phyloP scores from a whole-genome alignment of 345 rosid genomes.

The Ceriops zippeliana region DNA sequence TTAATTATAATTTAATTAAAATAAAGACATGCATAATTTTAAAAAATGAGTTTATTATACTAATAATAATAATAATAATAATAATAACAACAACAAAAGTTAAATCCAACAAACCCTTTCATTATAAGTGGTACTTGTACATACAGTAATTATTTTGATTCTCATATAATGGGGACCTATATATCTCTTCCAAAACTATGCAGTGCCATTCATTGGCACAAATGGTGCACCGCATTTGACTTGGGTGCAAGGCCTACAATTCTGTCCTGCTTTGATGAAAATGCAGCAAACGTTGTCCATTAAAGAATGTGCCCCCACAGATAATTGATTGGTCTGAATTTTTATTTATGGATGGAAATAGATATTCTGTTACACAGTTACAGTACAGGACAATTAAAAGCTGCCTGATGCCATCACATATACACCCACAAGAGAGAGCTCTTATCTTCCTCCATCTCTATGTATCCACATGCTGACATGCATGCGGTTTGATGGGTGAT shows the following conservation, averaged over 20 bases:
- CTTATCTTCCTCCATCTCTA: neutral
- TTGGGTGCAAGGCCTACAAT: conserved; percentile 3
- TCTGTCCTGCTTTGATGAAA: conserved; percentile 10
- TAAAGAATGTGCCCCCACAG: conserved; percentile 19
- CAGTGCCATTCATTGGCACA: neutral
- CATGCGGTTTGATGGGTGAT: neutral
- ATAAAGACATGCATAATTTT: too few relatives aligned
- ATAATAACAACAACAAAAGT: too few relatives aligned
- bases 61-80: too few relatives aligned
- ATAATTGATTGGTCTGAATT: conserved; percentile 15
- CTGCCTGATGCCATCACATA: conserved; percentile 8
- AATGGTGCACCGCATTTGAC: neutral
- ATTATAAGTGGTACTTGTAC: too few relatives aligned
- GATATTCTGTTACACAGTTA: conserved; percentile 19
- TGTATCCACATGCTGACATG: neutral
- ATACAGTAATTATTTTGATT: too few relatives aligned
- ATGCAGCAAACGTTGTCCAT: conserved; percentile 15
- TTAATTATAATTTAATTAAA: too few relatives aligned
- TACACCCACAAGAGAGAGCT: neutral
- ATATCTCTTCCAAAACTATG: neutral
- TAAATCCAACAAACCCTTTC: too few relatives aligned
- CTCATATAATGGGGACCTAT: too few relatives aligned
- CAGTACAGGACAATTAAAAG: conserved; percentile 24
- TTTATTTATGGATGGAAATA: conserved; percentile 16
- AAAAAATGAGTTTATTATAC: too few relatives aligned